These are phyloP conservation scores for Pseudofabraea citricarpa DNA, from an alignment of 2,329 filamentous ascomycete species.

Conservation along the genomic window DNA sequence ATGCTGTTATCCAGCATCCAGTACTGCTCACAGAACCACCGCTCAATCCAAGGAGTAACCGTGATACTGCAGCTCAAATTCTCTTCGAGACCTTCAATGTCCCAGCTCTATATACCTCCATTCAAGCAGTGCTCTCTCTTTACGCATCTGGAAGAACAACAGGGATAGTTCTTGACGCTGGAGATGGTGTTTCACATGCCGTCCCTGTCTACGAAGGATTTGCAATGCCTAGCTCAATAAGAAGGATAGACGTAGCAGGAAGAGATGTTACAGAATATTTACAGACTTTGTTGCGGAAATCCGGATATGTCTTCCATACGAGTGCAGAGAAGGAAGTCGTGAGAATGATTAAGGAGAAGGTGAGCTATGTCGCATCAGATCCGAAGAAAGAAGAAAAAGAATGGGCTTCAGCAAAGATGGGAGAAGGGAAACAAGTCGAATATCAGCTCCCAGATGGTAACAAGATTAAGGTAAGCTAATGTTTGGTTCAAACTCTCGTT, in stretches of 20 bases:
- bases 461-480: conserved; percentile 81
- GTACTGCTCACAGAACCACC: conserved; percentile 95
- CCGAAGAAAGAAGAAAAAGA: conserved; percentile 95
- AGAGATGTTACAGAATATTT: conserved; percentile 94
- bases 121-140: conserved; percentile 91
- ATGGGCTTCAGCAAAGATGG: conserved; percentile 76
- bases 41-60: conserved; percentile 90
- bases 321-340: conserved; percentile 99
- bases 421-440: conserved; percentile 73
- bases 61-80: conserved; percentile 93
- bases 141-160: conserved; percentile 96
- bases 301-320: conserved; percentile 91
- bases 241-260: conserved; percentile 92
- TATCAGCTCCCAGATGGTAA: conserved; percentile 91
- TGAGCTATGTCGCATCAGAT: conserved; percentile 85
- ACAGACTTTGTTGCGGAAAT: conserved; percentile 85
- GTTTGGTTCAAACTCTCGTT: too few species aligned
- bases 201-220: conserved; percentile 98
- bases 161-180: conserved; percentile 90
- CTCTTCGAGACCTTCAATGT: conserved; percentile 99
- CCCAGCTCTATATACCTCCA: conserved; percentile 91
- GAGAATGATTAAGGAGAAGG: conserved; percentile 90
- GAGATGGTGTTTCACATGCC: conserved; percentile 94
- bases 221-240: conserved; percentile 91
- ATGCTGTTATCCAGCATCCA: conserved; percentile 59